Base-by-base conservation (phyloP, 129 eudicot species). In the Flaveria ramosissima region DNA sequence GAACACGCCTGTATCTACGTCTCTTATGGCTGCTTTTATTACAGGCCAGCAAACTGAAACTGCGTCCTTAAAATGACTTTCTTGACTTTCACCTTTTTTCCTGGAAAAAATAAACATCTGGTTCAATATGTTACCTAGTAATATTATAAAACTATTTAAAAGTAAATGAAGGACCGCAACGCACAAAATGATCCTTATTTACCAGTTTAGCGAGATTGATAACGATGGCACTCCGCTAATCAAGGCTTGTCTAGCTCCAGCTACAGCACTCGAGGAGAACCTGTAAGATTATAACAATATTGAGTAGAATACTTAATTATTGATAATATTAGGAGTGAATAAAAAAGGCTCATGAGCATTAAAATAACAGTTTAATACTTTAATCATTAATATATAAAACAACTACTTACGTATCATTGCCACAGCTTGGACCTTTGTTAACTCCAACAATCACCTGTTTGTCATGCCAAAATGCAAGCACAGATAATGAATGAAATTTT, bases 201-300 rank as follows among this genome's bases (percentile, higher is more conserved):
- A 95, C 99, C 99, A 95, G 85, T 88, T 83, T 26, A 95, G 69
- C 32, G 99, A 92, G 71, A 95, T 76, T 2, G 97, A 88, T 68
- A 95, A 70, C 45, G 99, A 92, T 68, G 99, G 92, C 17, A 95
- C 86, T 23, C 99, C 97, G 61, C 84, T 83, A 61, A 92, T 60
- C 80, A 95, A 82, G 56, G 99, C 99, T 79, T 95, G 97, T 78
- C 91, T 85, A 27, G 99, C 97, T 65, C 86, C 92, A 65, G 97
- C 99, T 42, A 89, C 89, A 57, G 83, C 95, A 73, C 97, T 88
- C 3, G 99, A 92, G 77, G 86, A 88, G 78, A 86, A 84, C 92
- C 99, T 95, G 80, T 57, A 62, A 10, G 45, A 68, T 61, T 23
- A 71, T 63, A 74, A 48, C 30, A 53, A 43, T 51, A 59, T 8